These are phyloP conservation scores for Sutorius eximius DNA, from an alignment of 1,284 basidiomycete genomes.

Conservation along the genomic window DNA sequence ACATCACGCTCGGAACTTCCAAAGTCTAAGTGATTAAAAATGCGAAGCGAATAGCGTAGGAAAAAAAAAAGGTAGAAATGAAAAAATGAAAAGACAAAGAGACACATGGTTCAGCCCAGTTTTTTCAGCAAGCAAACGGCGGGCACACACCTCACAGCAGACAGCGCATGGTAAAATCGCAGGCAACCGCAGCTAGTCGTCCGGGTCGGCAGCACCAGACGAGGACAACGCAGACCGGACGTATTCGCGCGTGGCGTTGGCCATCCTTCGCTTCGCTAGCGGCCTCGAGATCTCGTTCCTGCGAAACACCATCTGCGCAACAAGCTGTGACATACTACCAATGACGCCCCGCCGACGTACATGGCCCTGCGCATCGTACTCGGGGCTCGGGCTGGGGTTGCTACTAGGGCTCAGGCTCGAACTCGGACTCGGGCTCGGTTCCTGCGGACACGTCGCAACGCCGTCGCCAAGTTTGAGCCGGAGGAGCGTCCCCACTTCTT, in stretches of 20 bases:
- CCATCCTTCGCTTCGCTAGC: conserved; percentile 36
- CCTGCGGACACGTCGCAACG: conserved; percentile 22
- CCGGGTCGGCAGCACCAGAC: conserved; percentile 11
- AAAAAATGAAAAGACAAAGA: neutral
- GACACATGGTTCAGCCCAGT: conserved; percentile 24
- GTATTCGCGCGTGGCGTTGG: conserved; percentile 16
- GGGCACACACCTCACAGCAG: conserved; percentile 33
- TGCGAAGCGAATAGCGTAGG: conserved; percentile 14
- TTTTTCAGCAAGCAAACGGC: conserved; percentile 1
- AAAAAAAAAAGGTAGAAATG: no score
- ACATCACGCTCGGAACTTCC: conserved; percentile 22
- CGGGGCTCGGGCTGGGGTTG: conserved; percentile 7
- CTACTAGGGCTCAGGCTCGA: no score
- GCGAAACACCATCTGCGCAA: conserved; percentile 57
- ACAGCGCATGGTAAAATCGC: conserved; percentile 13
- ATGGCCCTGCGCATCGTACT: conserved; percentile 18
- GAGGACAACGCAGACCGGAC: conserved; percentile 34
- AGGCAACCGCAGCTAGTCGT: conserved; percentile 15
- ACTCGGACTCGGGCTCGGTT: conserved; percentile 3
- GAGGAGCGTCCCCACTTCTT: conserved; percentile 52
- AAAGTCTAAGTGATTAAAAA: conserved; percentile 16
- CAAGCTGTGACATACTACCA: conserved; percentile 47
- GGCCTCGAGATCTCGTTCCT: conserved; percentile 42
- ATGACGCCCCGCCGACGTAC: conserved; percentile 30
- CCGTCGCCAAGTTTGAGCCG: conserved; percentile 45